phyloP scores from a whole-genome alignment of 2,329 filamentous ascomycete genomes.

The Pleurostoma richardsiae region DNA sequence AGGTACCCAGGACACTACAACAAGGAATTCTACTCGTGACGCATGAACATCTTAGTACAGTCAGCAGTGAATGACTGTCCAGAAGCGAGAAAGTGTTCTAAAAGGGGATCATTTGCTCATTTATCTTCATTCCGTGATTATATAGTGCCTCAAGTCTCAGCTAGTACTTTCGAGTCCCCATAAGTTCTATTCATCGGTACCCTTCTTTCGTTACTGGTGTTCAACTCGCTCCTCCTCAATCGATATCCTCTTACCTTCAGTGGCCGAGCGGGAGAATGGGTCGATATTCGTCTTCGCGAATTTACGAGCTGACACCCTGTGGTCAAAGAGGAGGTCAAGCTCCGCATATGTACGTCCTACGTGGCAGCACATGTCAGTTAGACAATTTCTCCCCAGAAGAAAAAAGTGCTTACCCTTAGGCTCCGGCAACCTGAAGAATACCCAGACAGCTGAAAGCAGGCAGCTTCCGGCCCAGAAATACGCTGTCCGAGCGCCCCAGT shows the following conservation, averaged over 20 bases:
- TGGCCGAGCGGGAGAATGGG: conserved; percentile 5
- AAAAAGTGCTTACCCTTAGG: conserved; percentile 28
- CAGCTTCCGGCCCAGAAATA: conserved; percentile 41
- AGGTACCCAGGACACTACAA: too few species aligned
- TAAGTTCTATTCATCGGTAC: neutral
- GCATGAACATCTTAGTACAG: too few species aligned
- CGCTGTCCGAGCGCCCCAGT: conserved; percentile 41
- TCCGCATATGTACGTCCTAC: conserved; percentile 18
- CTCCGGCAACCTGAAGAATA: conserved; percentile 48
- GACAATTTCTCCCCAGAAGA: too few species aligned
- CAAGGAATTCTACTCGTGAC: too few species aligned
- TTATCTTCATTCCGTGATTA: too few species aligned
- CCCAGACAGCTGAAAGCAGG: conserved; percentile 40
- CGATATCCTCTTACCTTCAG: neutral
- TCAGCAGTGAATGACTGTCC: too few species aligned
- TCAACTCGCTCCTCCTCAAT: neutral
- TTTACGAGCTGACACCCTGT: conserved; percentile 63
- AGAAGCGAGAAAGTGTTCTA: too few species aligned
- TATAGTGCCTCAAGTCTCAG: too few species aligned
- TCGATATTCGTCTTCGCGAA: conserved; percentile 34
- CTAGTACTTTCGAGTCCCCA: too few species aligned
- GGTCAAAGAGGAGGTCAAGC: conserved; percentile 42
- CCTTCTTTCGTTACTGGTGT: neutral
- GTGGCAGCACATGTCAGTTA: too few species aligned
- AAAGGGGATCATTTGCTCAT: too few species aligned